These are phyloP conservation scores for Aspergillus niger DNA, from an alignment of 2,329 filamentous ascomycete genomes.

Conservation along the genomic window DNA sequence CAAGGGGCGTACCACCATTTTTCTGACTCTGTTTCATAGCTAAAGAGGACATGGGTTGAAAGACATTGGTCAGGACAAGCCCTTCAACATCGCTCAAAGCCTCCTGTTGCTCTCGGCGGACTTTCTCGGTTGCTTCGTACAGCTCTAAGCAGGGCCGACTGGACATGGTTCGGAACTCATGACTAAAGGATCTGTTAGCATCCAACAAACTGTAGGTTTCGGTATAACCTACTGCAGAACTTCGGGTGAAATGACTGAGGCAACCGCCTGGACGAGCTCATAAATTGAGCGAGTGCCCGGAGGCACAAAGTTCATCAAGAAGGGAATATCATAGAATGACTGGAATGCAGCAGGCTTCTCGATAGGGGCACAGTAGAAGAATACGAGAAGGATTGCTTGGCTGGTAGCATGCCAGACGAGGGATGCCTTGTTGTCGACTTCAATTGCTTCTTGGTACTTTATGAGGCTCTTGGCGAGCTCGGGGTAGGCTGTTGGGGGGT, in stretches of 20 bases:
- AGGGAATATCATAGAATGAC: conserved; percentile 7
- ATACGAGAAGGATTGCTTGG: conserved; percentile 5
- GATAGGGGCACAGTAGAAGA: conserved; percentile 10
- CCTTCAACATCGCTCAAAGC: conserved; percentile 8
- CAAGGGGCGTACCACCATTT: not conserved
- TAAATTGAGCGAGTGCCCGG: conserved; percentile 2
- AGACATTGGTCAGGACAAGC: not conserved
- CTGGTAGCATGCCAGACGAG: conserved; percentile 3
- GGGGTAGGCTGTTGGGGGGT: not conserved
- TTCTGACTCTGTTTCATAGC: conserved; percentile 4
- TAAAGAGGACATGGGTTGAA: conserved; percentile 12
- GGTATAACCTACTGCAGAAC: not conserved
- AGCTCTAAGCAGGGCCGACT: conserved; percentile 8
- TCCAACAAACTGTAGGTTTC: not conserved
- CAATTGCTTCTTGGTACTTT: conserved; percentile 11
- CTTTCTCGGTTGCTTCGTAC: conserved; percentile 9
- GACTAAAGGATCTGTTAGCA: not conserved
- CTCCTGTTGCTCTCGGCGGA: conserved; percentile 1
- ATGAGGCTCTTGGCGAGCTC: conserved; percentile 8
- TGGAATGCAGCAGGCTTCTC: conserved; percentile 6
- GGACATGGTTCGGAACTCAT: not conserved
- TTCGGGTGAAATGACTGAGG: not conserved
- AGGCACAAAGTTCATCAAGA: conserved; percentile 3
- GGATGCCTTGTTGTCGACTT: conserved; percentile 10
- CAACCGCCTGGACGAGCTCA: conserved; percentile 5